A percentile compares a stretch with the other conserved stretches of the same genome.
Evolutionary conservation across 2,329 filamentous ascomycete genomes (phyloP).

Genomic region (Fusarium aywerte): DNA sequence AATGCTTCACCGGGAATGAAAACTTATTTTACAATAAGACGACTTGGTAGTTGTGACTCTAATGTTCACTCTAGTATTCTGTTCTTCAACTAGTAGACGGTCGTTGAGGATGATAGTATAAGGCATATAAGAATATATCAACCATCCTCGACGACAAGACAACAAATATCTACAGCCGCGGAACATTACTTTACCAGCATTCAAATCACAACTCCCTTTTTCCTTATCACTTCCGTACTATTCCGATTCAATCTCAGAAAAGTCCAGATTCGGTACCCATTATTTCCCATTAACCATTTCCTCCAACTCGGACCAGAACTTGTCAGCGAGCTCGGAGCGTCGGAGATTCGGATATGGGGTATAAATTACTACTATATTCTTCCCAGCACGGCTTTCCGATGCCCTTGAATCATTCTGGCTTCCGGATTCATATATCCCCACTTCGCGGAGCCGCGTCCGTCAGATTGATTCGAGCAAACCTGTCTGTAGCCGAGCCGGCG

Average conservation of each 20-base stretch:
- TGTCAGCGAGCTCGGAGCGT: slow-evolving; percentile 37
- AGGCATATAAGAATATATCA: not conserved
- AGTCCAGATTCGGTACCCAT: slow-evolving; percentile 7
- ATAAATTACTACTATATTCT: not conserved
- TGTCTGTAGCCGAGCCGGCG: slow-evolving; percentile 10
- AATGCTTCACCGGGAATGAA: slow-evolving; percentile 23
- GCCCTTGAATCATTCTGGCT: not conserved
- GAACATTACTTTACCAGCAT: not conserved
- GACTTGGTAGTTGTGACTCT: not conserved
- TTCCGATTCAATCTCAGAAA: slow-evolving; percentile 14
- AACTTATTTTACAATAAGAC: not conserved
- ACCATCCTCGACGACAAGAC: not conserved
- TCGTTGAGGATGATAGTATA: not conserved
- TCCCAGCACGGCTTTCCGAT: not conserved
- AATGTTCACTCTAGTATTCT: not conserved
- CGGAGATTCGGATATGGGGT: slow-evolving; percentile 37
- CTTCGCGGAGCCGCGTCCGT: slow-evolving; percentile 39
- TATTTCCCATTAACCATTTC: not conserved
- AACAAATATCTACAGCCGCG: slow-evolving; percentile 1
- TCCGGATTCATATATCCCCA: slow-evolving; percentile 2
- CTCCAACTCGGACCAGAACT: slow-evolving; percentile 20
- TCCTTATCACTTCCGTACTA: not conserved
- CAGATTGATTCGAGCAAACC: not conserved
- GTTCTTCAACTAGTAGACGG: no score
- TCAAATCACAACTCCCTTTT: not conserved